A percentile compares a stretch with the other conserved stretches of the same genome.
phyloP scores from a whole-genome alignment of 164 flowering plant genomes.

The Annona cherimola region DNA sequence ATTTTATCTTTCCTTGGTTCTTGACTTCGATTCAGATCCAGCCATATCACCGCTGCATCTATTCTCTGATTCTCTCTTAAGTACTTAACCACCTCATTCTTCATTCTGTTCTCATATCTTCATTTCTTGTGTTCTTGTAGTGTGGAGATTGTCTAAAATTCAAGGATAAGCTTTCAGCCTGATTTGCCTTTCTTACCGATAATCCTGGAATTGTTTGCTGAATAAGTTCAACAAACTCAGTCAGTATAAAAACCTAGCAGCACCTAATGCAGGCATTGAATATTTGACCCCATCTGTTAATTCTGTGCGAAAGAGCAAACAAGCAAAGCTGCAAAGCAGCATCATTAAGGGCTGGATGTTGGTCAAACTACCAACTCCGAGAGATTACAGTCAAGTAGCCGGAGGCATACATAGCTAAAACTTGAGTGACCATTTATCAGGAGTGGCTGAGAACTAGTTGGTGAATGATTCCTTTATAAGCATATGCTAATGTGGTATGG shows the following conservation, averaged over 20 bases:
- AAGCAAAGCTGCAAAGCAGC: neutral
- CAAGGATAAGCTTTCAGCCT: neutral
- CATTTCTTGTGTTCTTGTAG: neutral
- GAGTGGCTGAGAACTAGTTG: neutral
- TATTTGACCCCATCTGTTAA: neutral
- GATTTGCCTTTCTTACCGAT: neutral
- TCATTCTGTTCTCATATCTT: no score
- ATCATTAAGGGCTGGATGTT: neutral
- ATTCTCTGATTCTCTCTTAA: neutral
- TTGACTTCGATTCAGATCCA: neutral
- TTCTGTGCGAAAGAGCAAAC: neutral
- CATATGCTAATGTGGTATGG: neutral
- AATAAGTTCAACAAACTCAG: no score
- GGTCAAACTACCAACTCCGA: neutral
- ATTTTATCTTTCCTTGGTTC: neutral
- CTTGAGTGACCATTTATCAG: neutral
- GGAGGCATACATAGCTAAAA: neutral
- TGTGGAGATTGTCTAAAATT: neutral
- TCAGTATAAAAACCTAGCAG: no score
- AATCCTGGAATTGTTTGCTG: neutral
- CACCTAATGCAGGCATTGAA: no score
- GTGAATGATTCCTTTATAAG: neutral
- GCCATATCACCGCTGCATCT: neutral
- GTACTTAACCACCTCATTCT: neutral
- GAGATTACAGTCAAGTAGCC: no score